Conservation (phyloP, 768 basidiomycete genomes). For the Leccinum sublutescens region DNA sequence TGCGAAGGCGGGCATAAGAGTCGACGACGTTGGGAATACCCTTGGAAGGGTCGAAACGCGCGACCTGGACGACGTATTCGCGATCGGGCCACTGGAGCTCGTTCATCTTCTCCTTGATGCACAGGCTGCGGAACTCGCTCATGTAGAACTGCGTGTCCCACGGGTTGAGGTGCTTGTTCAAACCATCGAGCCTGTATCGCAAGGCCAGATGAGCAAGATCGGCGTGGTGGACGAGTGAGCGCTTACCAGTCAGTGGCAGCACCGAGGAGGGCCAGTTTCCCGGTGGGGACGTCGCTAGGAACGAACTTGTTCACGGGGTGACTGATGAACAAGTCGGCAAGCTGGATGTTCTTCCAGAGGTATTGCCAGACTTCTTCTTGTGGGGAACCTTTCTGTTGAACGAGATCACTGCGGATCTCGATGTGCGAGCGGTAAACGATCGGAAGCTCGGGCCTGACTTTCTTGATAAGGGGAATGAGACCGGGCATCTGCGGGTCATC, state of each 20-base stretch:
- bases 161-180: constrained; percentile 82
- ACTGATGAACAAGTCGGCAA: constrained; percentile 89
- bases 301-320: constrained; percentile 96
- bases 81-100: constrained; percentile 77
- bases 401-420: constrained; percentile 86
- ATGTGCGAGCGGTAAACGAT: constrained; percentile 96
- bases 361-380: constrained; percentile 95
- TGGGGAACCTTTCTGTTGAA: constrained; percentile 76
- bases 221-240: constrained; percentile 16
- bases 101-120: constrained; percentile 76
- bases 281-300: constrained; percentile 74
- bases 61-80: constrained; percentile 87
- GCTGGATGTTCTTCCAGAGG: constrained; percentile 88
- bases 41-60: constrained; percentile 90
- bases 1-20: constrained; percentile 82
- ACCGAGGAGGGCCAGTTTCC: constrained; percentile 71
- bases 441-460: constrained; percentile 78
- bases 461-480: constrained; percentile 88
- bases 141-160: constrained; percentile 90
- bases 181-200: constrained; percentile 73
- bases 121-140: constrained; percentile 81
- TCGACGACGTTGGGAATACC: constrained; percentile 85
- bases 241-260: constrained; percentile 84
- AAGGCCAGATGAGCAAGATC: constrained; percentile 1
- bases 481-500: constrained; percentile 95